Evolutionary conservation across 176 grass and related monocot species (phyloP).

Genomic region (Triticum dicoccoides): DNA sequence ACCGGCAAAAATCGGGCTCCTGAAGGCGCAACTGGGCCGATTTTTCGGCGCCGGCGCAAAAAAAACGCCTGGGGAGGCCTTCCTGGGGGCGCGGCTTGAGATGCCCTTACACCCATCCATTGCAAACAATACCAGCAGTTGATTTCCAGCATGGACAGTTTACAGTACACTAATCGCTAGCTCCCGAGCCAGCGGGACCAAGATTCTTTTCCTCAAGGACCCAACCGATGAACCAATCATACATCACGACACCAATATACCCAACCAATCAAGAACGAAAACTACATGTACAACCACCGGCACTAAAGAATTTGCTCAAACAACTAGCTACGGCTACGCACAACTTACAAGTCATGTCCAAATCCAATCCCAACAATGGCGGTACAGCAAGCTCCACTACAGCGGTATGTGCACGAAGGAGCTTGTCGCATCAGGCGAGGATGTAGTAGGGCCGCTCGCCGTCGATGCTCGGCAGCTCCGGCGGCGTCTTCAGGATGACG

Average conservation of each 20-base stretch:
- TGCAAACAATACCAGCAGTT: not conserved
- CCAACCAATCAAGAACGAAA: not conserved
- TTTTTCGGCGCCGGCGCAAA: too few relatives aligned
- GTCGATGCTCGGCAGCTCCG: constrained; percentile 51
- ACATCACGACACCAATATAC: not conserved
- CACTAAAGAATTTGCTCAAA: not conserved
- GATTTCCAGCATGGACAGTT: too few relatives aligned
- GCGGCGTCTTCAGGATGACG: constrained; percentile 48
- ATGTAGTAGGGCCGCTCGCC: constrained; percentile 45
- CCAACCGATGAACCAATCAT: not conserved
- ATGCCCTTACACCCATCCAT: not conserved
- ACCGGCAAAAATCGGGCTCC: too few relatives aligned
- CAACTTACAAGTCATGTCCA: not conserved
- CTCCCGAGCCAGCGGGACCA: not conserved
- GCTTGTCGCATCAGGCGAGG: constrained; percentile 29
- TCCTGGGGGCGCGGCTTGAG: too few relatives aligned
- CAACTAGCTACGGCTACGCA: not conserved
- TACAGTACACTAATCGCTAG: not conserved
- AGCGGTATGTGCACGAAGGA: not conserved
- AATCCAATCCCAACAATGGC: not conserved
- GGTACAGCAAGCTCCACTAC: constrained; percentile 3
- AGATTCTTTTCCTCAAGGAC: not conserved
- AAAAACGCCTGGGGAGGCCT: too few relatives aligned
- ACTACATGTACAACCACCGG: not conserved
- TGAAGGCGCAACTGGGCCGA: too few relatives aligned